These are phyloP conservation scores for Mesembryanthemum crystallinum DNA, from an alignment of 148 eudicot species.

Conservation along the genomic window DNA sequence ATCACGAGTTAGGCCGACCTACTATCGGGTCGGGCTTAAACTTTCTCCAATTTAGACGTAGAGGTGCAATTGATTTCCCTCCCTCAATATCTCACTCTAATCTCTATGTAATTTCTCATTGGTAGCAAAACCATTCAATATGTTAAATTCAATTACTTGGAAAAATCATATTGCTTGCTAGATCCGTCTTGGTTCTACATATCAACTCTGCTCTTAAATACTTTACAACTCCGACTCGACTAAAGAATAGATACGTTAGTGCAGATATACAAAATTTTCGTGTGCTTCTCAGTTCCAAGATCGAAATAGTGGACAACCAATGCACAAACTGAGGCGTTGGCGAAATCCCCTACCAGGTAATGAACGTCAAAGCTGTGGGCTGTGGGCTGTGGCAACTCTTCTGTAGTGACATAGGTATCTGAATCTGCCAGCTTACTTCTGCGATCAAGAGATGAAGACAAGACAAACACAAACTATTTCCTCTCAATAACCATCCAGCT, in stretches of 20 bases:
- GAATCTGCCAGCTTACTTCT: background rate
- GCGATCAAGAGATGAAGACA: background rate
- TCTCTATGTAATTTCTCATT: too few species aligned
- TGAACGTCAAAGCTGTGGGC: background rate
- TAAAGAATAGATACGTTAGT: background rate
- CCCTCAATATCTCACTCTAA: too few species aligned
- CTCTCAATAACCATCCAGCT: background rate
- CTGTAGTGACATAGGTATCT: background rate
- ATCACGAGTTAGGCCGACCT: too few species aligned
- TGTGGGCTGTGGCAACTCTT: background rate
- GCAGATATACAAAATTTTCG: background rate
- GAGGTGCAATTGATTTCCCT: too few species aligned
- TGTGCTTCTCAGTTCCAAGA: conserved; percentile 13
- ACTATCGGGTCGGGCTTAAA: too few species aligned
- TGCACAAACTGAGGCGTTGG: background rate
- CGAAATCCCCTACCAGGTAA: background rate
- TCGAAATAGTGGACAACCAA: background rate
- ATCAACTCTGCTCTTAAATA: background rate
- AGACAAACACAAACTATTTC: background rate
- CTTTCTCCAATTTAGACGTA: too few species aligned
- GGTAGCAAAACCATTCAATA: background rate
- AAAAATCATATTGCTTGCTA: background rate
- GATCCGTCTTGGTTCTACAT: background rate
- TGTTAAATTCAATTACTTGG: background rate
- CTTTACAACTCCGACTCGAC: background rate